Conservation (phyloP, 1,284 basidiomycete species). For the Trametes polyzona region DNA sequence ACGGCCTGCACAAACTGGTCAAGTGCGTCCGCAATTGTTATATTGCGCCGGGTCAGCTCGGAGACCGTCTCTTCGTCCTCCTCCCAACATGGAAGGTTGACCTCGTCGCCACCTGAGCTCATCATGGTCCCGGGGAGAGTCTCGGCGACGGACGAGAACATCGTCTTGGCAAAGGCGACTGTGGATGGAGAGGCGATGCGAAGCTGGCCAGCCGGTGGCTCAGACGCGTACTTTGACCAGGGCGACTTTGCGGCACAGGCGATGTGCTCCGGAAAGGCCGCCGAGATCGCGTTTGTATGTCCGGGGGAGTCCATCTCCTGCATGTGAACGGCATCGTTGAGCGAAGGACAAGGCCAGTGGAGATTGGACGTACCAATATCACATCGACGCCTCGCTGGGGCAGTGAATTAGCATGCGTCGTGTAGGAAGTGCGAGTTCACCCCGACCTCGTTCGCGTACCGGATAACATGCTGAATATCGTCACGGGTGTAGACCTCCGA, state of each 20-base stretch:
- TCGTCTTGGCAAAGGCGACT: constrained; percentile 44
- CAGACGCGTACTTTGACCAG: constrained; percentile 65
- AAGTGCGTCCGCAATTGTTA: constrained; percentile 65
- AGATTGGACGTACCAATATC: constrained; percentile 58
- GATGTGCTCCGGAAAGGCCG: constrained; percentile 70
- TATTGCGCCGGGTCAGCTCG: constrained; percentile 48
- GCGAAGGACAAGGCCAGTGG: constrained; percentile 74
- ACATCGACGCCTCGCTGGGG: constrained; percentile 83
- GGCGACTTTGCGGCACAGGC: constrained; percentile 68
- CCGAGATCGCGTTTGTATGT: constrained; percentile 71
- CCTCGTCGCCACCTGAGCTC: constrained; percentile 83
- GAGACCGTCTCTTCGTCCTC: constrained; percentile 60
- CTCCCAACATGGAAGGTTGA: constrained; percentile 71
- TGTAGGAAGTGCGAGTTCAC: constrained; percentile 48
- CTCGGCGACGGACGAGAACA: constrained; percentile 47
- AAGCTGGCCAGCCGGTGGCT: constrained; percentile 83
- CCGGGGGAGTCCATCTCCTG: constrained; percentile 74
- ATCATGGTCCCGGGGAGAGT: constrained; percentile 65
- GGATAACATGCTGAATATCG: constrained; percentile 66
- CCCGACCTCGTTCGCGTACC: constrained; percentile 72
- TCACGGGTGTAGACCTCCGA: constrained; percentile 57
- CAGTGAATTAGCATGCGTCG: not conserved
- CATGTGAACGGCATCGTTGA: not conserved
- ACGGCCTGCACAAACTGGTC: constrained; percentile 58
- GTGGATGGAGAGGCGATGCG: constrained; percentile 59